A percentile compares a stretch with the other conserved stretches of the same genome.
phyloP scores from a whole-genome alignment of 2,329 filamentous ascomycete genomes.

The Fonsecaea pedrosoi region DNA sequence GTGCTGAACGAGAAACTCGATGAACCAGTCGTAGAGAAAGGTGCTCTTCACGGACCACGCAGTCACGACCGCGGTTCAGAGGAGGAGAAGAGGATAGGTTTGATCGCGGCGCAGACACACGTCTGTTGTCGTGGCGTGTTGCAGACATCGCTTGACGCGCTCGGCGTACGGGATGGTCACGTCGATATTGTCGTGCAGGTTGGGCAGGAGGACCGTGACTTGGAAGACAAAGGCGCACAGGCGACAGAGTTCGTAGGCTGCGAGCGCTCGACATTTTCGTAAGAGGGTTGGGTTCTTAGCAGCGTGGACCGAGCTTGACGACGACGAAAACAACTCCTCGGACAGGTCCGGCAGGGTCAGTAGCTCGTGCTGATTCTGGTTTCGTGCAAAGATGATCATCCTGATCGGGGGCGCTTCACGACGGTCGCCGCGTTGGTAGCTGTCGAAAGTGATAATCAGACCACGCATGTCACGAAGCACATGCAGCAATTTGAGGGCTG shows the following conservation, averaged over 20 bases:
- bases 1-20: slow-evolving; percentile 14
- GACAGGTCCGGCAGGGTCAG: slow-evolving; percentile 98
- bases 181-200: slow-evolving; percentile 11
- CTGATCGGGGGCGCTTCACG: slow-evolving; percentile 16
- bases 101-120: neutral
- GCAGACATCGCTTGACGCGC: slow-evolving; percentile 14
- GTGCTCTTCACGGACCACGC: slow-evolving; percentile 12
- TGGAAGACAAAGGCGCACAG: slow-evolving; percentile 21
- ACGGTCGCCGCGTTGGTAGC: slow-evolving; percentile 13
- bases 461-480: slow-evolving; percentile 10
- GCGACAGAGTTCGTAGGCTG: slow-evolving; percentile 18
- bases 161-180: slow-evolving; percentile 17
- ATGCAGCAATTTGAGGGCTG: slow-evolving; percentile 3
- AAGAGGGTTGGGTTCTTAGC: neutral
- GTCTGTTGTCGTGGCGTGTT: neutral
- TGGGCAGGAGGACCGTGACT: slow-evolving; percentile 19
- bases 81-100: slow-evolving; percentile 6
- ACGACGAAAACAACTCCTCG: neutral
- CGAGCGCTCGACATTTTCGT: slow-evolving; percentile 5
- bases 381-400: slow-evolving; percentile 27
- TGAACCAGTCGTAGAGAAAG: slow-evolving; percentile 8
- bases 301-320: neutral
- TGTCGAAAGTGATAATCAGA: slow-evolving; percentile 19
- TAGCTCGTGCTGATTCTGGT: slow-evolving; percentile 95
- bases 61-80: slow-evolving; percentile 13